phyloP scores from a whole-genome alignment of 2,329 filamentous ascomycete genomes.

The Bertia moriformis region DNA sequence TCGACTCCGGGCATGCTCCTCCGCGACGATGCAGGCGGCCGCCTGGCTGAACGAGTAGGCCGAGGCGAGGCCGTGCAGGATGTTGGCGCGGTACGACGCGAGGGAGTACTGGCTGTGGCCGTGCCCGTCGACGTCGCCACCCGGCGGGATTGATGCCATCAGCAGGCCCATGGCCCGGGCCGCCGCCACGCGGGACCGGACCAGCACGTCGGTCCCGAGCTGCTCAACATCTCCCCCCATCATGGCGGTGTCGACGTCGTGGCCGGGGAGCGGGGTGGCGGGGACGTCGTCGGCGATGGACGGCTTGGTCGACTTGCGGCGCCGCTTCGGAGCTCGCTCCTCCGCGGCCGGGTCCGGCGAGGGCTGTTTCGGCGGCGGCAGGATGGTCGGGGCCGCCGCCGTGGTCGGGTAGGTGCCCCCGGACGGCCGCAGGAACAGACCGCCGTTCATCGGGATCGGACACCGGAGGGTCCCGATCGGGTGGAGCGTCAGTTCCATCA shows the following conservation, averaged over 20 bases:
- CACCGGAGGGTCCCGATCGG: constrained; percentile 84
- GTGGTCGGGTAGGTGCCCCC: constrained; percentile 61
- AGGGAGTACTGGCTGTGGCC: too few relatives aligned
- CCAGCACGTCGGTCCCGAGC: constrained; percentile 74
- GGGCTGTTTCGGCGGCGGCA: constrained; percentile 28
- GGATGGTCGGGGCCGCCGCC: constrained; percentile 24
- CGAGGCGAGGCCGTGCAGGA: constrained; percentile 56
- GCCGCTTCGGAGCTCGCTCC: constrained; percentile 60
- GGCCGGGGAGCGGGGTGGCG: constrained; percentile 53
- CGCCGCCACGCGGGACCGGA: constrained; percentile 77
- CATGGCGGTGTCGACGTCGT: constrained; percentile 96
- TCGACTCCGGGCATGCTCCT: constrained; percentile 79
- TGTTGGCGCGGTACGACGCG: constrained; percentile 46
- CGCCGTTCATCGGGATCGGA: constrained; percentile 79
- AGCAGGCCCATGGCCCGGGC: constrained; percentile 75
- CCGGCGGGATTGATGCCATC: constrained; percentile 60
- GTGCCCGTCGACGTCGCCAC: too few relatives aligned
- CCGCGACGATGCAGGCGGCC: constrained; percentile 67
- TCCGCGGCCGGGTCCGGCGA: constrained; percentile 34
- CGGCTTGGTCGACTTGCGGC: constrained; percentile 78
- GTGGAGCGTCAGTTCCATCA: constrained; percentile 73
- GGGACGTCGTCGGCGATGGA: constrained; percentile 52
- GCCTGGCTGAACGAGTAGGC: constrained; percentile 76
- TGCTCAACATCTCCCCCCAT: constrained; percentile 93
- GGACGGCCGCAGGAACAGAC: constrained; percentile 83